Evolutionary conservation across 2,329 filamentous ascomycete species (phyloP).

Genomic region (Biscogniauxia marginata): DNA sequence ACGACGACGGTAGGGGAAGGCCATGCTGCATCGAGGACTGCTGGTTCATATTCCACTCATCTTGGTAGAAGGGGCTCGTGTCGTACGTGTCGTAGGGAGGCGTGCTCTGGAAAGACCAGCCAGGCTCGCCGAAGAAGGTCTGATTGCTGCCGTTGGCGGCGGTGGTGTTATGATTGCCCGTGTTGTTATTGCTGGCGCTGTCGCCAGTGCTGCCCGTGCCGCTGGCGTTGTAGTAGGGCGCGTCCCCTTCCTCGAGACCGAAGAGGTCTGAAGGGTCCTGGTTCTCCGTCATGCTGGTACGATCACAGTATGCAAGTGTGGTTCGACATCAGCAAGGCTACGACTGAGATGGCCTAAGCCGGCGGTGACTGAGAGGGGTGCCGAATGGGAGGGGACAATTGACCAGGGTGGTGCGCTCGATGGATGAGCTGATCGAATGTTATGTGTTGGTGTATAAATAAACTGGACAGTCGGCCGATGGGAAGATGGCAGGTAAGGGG

Average conservation of each 20-base stretch:
- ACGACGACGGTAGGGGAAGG: conserved; percentile 31
- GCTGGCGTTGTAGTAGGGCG: conserved; percentile 28
- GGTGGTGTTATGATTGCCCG: conserved; percentile 25
- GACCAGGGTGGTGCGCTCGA: conserved; percentile 16
- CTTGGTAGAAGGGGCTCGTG: conserved; percentile 34
- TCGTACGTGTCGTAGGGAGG: conserved; percentile 49
- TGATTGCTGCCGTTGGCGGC: conserved; percentile 26
- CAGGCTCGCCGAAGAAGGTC: conserved; percentile 38
- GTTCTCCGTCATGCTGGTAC: conserved; percentile 34
- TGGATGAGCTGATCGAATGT: conserved; percentile 22
- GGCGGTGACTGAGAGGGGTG: neutral
- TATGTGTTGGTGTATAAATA: conserved; percentile 19
- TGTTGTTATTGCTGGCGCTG: conserved; percentile 19
- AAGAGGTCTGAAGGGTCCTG: conserved; percentile 42
- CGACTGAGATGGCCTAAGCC: neutral
- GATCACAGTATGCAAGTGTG: conserved; percentile 34
- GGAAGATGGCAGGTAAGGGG: neutral
- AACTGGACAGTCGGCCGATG: conserved; percentile 4
- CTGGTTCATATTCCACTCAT: conserved; percentile 31
- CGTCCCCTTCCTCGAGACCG: conserved; percentile 44
- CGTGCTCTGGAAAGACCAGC: conserved; percentile 49
- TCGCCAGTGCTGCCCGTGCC: conserved; percentile 15
- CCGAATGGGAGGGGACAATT: conserved; percentile 15
- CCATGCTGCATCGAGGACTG: conserved; percentile 31
- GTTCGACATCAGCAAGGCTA: conserved; percentile 34